These are phyloP conservation scores for Fusarium oligoseptatum DNA, from an alignment of 2,329 filamentous ascomycete genomes.

Conservation along the genomic window DNA sequence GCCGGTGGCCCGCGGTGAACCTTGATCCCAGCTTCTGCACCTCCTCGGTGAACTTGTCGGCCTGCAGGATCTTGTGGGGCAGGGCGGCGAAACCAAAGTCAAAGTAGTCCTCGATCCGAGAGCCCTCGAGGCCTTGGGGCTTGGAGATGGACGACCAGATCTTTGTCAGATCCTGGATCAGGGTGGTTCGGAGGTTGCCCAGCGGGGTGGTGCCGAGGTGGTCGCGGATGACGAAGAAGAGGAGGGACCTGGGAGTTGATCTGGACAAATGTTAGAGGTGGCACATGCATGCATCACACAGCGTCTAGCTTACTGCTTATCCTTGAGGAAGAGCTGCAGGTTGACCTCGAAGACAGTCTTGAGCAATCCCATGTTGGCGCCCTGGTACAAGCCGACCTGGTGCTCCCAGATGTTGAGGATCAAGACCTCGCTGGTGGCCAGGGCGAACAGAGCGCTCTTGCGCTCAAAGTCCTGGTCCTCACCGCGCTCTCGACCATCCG, in stretches of 20 bases:
- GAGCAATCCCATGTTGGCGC: conserved; percentile 97
- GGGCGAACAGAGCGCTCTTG: conserved; percentile 96
- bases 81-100: conserved; percentile 97
- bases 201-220: conserved; percentile 94
- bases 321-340: conserved; percentile 94
- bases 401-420: conserved; percentile 99
- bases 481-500: conserved; percentile 93
- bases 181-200: conserved; percentile 87
- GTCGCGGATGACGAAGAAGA: conserved; percentile 99
- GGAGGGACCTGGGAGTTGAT: conserved; percentile 87
- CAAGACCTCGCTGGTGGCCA: conserved; percentile 96
- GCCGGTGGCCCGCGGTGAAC: conserved; percentile 85
- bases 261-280: conserved; percentile 58
- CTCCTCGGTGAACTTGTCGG: conserved; percentile 87
- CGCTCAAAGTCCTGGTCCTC: conserved; percentile 99
- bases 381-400: conserved; percentile 97
- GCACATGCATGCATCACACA: background rate
- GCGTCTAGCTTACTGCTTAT: conserved; percentile 78
- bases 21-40: conserved; percentile 83
- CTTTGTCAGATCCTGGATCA: conserved; percentile 89
- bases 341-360: conserved; percentile 99
- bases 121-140: conserved; percentile 87
- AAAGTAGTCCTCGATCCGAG: conserved; percentile 96
- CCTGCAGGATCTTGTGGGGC: conserved; percentile 96
- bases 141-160: conserved; percentile 96